Base-by-base conservation (phyloP, 2,329 filamentous ascomycete genomes). In the Chrysoporthe austroafricana region DNA sequence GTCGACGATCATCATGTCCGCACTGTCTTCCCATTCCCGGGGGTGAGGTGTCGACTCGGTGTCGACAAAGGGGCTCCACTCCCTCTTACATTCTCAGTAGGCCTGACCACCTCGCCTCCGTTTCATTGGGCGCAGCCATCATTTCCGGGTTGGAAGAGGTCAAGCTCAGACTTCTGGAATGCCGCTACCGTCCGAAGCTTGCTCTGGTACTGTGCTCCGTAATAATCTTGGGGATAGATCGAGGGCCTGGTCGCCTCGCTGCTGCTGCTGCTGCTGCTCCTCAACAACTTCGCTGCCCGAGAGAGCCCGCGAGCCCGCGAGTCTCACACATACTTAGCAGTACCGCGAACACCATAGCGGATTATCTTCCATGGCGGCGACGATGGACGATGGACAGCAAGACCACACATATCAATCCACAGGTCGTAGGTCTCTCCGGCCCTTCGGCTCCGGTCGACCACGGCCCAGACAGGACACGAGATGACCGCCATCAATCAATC, bases 281-380 rank as follows among this genome's bases (percentile, higher is more conserved):
- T 46, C 58, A 61, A 44, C 58, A 61, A 61, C 21, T 61, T 62
- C 64, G 62, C 67, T 56, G 64, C 63, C 68, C 68, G 68, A 69
- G 61, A 66, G 58, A 39, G 66, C 62, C 63, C 54, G 44, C 48
- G 56, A 67, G 46, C 16, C 42, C 34, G 21, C 34, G 48, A 50
- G 32, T 6, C 6, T 26, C 46, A 26, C 26, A 26, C 26, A 26
- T 26, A 26, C 26, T 26, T 26, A 26, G 26, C 26, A 26, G 26
- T 26, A 26, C 26, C 26, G 26, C 26, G 26, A 26, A 26, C 26
- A 26, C 26, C 26, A 26, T 26, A 26, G 26, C 26, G 26, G 26
- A 26, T 26, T 26, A 26, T 26, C 26, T 26, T 26, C 9, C 36
- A 39, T 9, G 36, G 9, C 36, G 36, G 36, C 26, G 36, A 39